Evolutionary conservation across 129 eudicot species (phyloP).

Genomic region (Artemisia tridentata): DNA sequence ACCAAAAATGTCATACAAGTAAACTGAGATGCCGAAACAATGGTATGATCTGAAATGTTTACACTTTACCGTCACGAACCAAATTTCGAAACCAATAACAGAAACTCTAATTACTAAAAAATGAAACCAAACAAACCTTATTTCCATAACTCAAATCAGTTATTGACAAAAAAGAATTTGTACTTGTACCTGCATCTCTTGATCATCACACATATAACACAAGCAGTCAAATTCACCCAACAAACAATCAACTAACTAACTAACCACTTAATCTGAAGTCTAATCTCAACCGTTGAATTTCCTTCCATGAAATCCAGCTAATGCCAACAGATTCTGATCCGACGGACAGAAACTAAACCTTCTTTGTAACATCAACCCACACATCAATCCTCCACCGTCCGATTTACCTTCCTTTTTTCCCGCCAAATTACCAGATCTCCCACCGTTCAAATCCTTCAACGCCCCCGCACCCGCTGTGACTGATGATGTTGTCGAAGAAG

Average conservation of each 20-base stretch:
- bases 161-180: slow-evolving; percentile 14
- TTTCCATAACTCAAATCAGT: slow-evolving; percentile 30
- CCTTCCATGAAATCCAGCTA: slow-evolving; percentile 41
- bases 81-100: not conserved
- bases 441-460: slow-evolving; percentile 64
- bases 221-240: slow-evolving; percentile 1
- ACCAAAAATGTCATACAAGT: not conserved
- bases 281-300: slow-evolving; percentile 38
- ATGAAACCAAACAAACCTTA: slow-evolving; percentile 5
- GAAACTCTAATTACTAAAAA: slow-evolving; percentile 18
- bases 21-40: no score
- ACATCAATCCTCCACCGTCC: slow-evolving; percentile 56
- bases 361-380: slow-evolving; percentile 65
- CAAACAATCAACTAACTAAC: slow-evolving; percentile 18
- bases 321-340: slow-evolving; percentile 45
- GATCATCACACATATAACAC: slow-evolving; percentile 18
- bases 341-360: slow-evolving; percentile 63
- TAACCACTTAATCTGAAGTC: slow-evolving; percentile 19
- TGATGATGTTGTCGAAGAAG: slow-evolving; percentile 52
- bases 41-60: no score
- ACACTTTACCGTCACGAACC: no score
- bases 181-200: not conserved
- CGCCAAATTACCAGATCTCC: slow-evolving; percentile 33
- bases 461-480: slow-evolving; percentile 37
- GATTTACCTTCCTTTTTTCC: slow-evolving; percentile 43